Evolutionary conservation across 768 basidiomycete genomes (phyloP).

Genomic region (Epithele typhae): DNA sequence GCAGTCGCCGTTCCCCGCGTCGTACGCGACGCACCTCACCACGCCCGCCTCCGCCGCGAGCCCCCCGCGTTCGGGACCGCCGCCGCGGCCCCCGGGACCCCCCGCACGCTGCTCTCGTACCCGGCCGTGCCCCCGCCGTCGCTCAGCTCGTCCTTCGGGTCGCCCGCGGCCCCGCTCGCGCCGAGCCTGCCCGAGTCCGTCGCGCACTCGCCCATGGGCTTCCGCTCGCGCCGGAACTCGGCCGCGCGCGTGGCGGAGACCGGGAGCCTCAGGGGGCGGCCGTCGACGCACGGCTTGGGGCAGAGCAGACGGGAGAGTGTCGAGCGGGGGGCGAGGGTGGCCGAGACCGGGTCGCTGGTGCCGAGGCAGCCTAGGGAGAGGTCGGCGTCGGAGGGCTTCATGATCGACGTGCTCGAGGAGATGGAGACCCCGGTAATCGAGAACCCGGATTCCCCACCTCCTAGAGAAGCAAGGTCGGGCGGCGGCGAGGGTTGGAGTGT

Average conservation of each 20-base stretch:
- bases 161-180: conserved; percentile 10
- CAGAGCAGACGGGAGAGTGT: conserved; percentile 52
- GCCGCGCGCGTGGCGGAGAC: conserved; percentile 25
- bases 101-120: conserved; percentile 53
- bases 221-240: conserved; percentile 33
- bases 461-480: too few relatives aligned
- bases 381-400: too few relatives aligned
- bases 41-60: conserved; percentile 63
- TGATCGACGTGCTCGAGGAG: too few relatives aligned
- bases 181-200: conserved; percentile 13
- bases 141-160: conserved; percentile 44
- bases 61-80: conserved; percentile 28
- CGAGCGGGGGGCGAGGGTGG: conserved; percentile 63
- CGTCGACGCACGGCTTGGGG: too few relatives aligned
- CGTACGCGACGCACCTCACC: conserved; percentile 60
- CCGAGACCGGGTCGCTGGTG: conserved; percentile 61
- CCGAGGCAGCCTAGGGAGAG: conserved; percentile 18
- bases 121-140: conserved; percentile 78
- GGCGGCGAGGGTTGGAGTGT: too few relatives aligned
- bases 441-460: background rate
- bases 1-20: conserved; percentile 46
- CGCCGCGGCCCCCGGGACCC: conserved; percentile 17
- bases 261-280: conserved; percentile 22
- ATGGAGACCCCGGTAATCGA: conserved; percentile 9
- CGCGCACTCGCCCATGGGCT: conserved; percentile 18